Evolutionary conservation across 2,329 filamentous ascomycete species (phyloP).

Genomic region (Pyrenochaeta sp.): DNA sequence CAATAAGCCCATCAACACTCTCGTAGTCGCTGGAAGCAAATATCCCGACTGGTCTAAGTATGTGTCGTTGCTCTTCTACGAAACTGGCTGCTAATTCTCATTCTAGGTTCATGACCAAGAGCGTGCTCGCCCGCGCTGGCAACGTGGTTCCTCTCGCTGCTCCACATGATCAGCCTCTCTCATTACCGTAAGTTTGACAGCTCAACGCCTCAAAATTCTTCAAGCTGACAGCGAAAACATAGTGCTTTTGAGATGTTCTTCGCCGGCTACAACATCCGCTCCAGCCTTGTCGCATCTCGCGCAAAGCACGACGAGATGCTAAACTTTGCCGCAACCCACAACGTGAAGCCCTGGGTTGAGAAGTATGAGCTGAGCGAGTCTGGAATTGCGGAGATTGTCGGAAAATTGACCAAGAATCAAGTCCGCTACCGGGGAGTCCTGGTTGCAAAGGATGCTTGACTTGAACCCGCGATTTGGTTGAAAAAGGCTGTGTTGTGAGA

Average conservation of each 20-base stretch:
- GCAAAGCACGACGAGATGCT: constrained; percentile 32
- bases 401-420: constrained; percentile 23
- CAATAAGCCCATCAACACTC: constrained; percentile 21
- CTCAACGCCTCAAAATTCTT: background rate
- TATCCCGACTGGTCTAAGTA: constrained; percentile 34
- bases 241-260: constrained; percentile 28
- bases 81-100: background rate
- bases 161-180: constrained; percentile 17
- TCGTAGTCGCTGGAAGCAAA: constrained; percentile 26
- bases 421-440: constrained; percentile 29
- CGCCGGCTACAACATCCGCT: constrained; percentile 25
- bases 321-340: constrained; percentile 22
- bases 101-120: constrained; percentile 23
- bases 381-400: constrained; percentile 23
- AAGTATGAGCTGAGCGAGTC: constrained; percentile 27
- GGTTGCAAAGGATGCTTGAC: constrained; percentile 14
- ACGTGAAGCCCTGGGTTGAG: constrained; percentile 28
- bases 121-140: constrained; percentile 25
- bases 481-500: too few species aligned
- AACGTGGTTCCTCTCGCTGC: constrained; percentile 27
- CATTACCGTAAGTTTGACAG: constrained; percentile 17
- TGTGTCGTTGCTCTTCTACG: background rate
- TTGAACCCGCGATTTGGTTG: too few species aligned
- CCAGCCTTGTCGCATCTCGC: constrained; percentile 27
- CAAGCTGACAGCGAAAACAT: background rate